phyloP scores from a whole-genome alignment of 73 alveolate species.

The Paramecium octaurelia region DNA sequence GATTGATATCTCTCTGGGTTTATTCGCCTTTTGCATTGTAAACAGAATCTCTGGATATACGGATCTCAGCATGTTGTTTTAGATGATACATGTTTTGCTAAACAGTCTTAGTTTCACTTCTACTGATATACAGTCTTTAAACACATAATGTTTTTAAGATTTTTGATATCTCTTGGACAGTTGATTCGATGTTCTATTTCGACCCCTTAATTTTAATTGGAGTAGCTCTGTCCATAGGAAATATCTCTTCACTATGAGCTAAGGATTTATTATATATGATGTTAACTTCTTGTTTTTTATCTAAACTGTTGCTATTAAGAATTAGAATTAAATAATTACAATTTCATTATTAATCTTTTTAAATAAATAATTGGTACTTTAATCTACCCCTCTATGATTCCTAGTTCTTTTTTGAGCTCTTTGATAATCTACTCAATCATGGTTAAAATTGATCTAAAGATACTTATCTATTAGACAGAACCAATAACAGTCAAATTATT shows the following conservation, averaged over 20 bases:
- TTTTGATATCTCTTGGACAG: background rate
- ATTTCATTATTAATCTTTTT: conserved; percentile 40
- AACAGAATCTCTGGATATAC: conserved; percentile 48
- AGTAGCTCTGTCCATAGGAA: conserved; percentile 19
- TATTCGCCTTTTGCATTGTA: conserved; percentile 38
- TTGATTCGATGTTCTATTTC: conserved; percentile 21
- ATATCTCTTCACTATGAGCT: conserved; percentile 53
- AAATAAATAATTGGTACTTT: conserved; percentile 50
- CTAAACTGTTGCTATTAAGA: conserved; percentile 20
- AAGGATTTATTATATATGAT: conserved; percentile 45
- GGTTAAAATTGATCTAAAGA: background rate
- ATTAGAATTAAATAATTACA: background rate
- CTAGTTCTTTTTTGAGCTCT: conserved; percentile 44
- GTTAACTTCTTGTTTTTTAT: conserved; percentile 45
- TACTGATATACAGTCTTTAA: conserved; percentile 50
- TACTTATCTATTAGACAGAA: background rate
- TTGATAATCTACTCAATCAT: conserved; percentile 43
- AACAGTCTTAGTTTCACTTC: conserved; percentile 60
- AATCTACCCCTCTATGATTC: conserved; percentile 52
- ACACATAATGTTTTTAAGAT: background rate
- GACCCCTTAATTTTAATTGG: conserved; percentile 48
- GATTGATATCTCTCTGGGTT: conserved; percentile 52
- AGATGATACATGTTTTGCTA: conserved; percentile 7
- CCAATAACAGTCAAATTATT: conserved; percentile 53
- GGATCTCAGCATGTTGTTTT: conserved; percentile 30